Evolutionary conservation across 2,329 filamentous ascomycete species (phyloP), one percentile per base, ranked within the genome.

Genomic region (Orbilia oligospora): DNA sequence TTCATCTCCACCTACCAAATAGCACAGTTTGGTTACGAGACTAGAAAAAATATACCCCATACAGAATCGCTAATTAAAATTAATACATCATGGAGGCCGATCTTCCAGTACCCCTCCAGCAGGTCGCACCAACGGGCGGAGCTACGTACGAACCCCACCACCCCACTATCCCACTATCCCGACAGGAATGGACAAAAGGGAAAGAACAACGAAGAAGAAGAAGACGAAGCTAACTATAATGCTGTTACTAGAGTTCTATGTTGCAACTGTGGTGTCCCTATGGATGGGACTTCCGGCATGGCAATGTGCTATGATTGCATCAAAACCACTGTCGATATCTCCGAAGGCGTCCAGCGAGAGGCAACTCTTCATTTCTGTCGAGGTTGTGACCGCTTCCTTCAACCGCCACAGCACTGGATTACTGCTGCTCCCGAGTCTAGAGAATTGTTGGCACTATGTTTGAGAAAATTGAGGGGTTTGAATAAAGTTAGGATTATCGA

Each of bases 301-400:
- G 94, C 96, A 48, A 91, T 97, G 72, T 99, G 96, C 87, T 93
- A 93, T 85, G 95, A 98, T 87, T 98, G 96, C 85, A 90, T 98
- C 84, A 97, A 97, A 85, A 89, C 97, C 82, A 97, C 94, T 61
- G 90, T 97, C 85, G 96, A 99, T 85, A 95, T 97, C 81, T 97
- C 94, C 27, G 88, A 92, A 83, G 94, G 93, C 77, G 94, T 98
- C 80, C 95, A 94, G 85, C 90, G 94, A 84, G 96, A 99, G 85
- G 93, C 93, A 64, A 92, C 91, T 33, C 87, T 98, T 67, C 93
- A 97, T 85, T 94, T 92, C 85, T 99, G 96, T 88, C 89, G 90
- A 85, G 95, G 97, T 86, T 98, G 95, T 87, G 94, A 97, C 85
- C 88, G 93, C 86, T 98, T 94, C 93, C 88, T 97, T 64, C 89